Evolutionary conservation across 2,329 filamentous ascomycete species (phyloP), one percentile per base, ranked within the genome.

Genomic region (Aureobasidium sp.): DNA sequence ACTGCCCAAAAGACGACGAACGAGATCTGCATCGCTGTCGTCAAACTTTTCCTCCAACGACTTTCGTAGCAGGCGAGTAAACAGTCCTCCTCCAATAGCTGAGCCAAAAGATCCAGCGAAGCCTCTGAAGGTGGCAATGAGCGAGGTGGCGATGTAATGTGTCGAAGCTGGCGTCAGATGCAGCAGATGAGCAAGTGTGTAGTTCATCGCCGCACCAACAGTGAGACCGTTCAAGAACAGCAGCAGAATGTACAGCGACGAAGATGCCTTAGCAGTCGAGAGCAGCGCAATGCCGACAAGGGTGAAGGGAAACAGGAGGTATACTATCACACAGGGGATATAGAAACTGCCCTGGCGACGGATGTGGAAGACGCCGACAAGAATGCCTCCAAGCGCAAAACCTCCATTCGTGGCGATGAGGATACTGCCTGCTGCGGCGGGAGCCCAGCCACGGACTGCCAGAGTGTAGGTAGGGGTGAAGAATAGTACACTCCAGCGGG

Each of bases 71-170:
- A 84, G 77, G 5, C 89, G 81, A 44, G 82, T 79, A 70, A 92
- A 93, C 59, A 89, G 78, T 0, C 90, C 90, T 2, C 90, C 90
- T 2, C 89, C 89, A 52, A 93, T 87, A 0, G 90, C 85, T 1
- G 87, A 88, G 2, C 90, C 90, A 67, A 95, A 94, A 57, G 85
- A 88, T 15, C 89, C 89, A 0, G 89, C 88, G 65, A 94, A 92
- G 5, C 89, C 89, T 4, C 91, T 82, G 74, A 93, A 93, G 0
- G 90, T 95, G 31, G 87, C 84, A 4, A 93, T 75, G 45, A 96
- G 77, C 14, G 89, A 88, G 0, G 87, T 90, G 3, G 88, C 84
- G 54, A 94, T 84, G 68, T 89, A 91, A 68, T 92, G 88, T 0
- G 85, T 84, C 7, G 83, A 79, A 0, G 82, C 78, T 0, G 78